Conservation (phyloP, 2,329 filamentous ascomycete species). For the Colletotrichum echinochloae region DNA sequence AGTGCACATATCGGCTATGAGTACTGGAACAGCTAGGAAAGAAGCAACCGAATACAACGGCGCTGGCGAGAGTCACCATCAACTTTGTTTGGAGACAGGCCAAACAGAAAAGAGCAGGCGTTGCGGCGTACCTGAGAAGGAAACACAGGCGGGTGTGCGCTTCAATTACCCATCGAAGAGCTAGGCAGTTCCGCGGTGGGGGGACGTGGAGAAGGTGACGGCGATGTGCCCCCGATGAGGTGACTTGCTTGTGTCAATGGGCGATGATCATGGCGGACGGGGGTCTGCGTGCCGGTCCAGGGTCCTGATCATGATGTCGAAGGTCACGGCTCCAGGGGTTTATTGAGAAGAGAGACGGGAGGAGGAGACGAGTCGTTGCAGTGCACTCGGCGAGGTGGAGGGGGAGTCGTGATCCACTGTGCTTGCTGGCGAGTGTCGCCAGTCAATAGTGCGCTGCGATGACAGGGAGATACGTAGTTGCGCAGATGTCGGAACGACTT, state of each 20-base stretch:
- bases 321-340: constrained; percentile 18
- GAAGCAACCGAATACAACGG: constrained; percentile 37
- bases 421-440: constrained; percentile 11
- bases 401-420: constrained; percentile 9
- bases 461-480: constrained; percentile 28
- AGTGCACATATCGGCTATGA: not conserved
- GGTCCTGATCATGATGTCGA: constrained; percentile 37
- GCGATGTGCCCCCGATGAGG: constrained; percentile 39
- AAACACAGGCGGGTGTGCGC: constrained; percentile 27
- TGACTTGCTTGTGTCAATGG: constrained; percentile 23
- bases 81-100: constrained; percentile 33
- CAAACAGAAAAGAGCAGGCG: constrained; percentile 20
- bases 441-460: constrained; percentile 25
- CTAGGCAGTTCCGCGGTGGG: constrained; percentile 25
- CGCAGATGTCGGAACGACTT: not conserved
- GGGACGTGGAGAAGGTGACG: constrained; percentile 38
- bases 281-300: constrained; percentile 32
- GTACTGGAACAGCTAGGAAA: constrained; percentile 27
- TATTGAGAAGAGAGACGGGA: constrained; percentile 17
- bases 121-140: constrained; percentile 33
- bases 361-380: constrained; percentile 3
- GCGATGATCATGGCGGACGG: constrained; percentile 27
- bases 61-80: constrained; percentile 38
- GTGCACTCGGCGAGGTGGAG: constrained; percentile 1
- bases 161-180: not conserved